Percentiles rank a stretch among this genome's conserved stretches.
Evolutionary conservation across 139 green algal species (phyloP).

Genomic region (Microglena sp.): DNA sequence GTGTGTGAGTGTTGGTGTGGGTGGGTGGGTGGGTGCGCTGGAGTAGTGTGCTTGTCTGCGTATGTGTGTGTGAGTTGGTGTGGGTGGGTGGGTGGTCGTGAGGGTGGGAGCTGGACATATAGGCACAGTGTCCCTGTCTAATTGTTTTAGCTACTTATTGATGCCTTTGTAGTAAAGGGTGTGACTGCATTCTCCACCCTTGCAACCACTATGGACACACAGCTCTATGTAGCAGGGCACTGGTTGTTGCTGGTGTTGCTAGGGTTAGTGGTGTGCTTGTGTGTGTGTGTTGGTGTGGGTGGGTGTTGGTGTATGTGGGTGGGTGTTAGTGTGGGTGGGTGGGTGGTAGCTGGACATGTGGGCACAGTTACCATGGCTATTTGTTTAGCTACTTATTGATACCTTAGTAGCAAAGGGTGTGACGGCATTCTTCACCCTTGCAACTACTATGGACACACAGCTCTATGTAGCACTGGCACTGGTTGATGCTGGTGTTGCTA

Average conservation of each 20-base stretch:
- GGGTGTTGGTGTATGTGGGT: too few relatives aligned
- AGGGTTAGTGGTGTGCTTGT: background rate
- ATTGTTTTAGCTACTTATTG: background rate
- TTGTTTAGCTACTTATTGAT: background rate
- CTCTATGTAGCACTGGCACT: conserved; percentile 80
- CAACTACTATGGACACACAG: conserved; percentile 8
- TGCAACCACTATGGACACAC: background rate
- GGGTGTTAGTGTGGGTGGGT: background rate
- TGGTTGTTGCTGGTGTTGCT: background rate
- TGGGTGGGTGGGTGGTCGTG: background rate
- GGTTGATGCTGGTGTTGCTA: conserved; percentile 65
- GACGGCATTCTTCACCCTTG: background rate
- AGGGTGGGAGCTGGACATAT: background rate
- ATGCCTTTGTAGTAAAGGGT: background rate
- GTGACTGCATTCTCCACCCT: background rate
- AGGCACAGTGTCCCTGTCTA: background rate
- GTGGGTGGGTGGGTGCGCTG: background rate
- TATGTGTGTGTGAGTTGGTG: background rate
- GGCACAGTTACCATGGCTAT: background rate
- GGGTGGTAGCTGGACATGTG: background rate
- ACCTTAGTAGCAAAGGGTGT: background rate
- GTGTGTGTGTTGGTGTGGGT: background rate
- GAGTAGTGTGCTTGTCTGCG: background rate
- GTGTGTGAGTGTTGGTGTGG: background rate
- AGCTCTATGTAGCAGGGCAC: background rate